Percentiles rank a stretch among this genome's conserved stretches.
phyloP scores from a whole-genome alignment of 805 yeast genomes.

The Vanderwaltozyma verrucispora region DNA sequence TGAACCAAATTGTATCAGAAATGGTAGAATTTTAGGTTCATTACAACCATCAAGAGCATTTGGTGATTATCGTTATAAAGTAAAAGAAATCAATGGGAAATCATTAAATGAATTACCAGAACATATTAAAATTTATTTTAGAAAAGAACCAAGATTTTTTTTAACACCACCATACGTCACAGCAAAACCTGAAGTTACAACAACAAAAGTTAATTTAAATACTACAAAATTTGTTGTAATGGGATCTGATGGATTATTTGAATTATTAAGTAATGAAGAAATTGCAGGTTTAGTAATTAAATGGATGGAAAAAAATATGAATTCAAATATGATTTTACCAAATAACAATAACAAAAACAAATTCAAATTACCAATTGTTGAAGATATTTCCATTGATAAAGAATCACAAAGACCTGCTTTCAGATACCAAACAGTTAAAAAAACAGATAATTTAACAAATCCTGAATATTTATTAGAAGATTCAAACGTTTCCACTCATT shows the following conservation, averaged over 20 bases:
- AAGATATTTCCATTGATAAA: slow-evolving; percentile 49
- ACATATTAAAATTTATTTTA: slow-evolving; percentile 71
- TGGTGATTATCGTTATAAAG: slow-evolving; percentile 92
- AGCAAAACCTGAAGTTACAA: slow-evolving; percentile 86
- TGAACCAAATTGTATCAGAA: slow-evolving; percentile 70
- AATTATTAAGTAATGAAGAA: slow-evolving; percentile 84
- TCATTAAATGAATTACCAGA: slow-evolving; percentile 52
- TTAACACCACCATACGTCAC: slow-evolving; percentile 95
- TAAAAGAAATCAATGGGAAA: slow-evolving; percentile 44
- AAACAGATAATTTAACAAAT: slow-evolving; percentile 11
- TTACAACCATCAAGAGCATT: slow-evolving; percentile 94
- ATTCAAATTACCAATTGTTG: slow-evolving; percentile 48
- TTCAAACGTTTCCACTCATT: slow-evolving; percentile 82
- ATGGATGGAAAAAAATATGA: slow-evolving; percentile 69
- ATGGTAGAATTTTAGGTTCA: slow-evolving; percentile 87
- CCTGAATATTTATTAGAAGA: slow-evolving; percentile 58
- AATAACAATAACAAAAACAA: slow-evolving; percentile 3
- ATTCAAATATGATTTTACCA: too few species aligned
- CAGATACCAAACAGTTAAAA: slow-evolving; percentile 36
- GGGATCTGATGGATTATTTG: slow-evolving; percentile 92
- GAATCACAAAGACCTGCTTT: slow-evolving; percentile 62
- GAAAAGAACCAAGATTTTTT: slow-evolving; percentile 59
- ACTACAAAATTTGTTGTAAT: slow-evolving; percentile 75
- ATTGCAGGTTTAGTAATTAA: slow-evolving; percentile 84
- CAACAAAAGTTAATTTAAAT: slow-evolving; percentile 60